phyloP scores from a whole-genome alignment of 345 rosid genomes.

The Ricinus communis region DNA sequence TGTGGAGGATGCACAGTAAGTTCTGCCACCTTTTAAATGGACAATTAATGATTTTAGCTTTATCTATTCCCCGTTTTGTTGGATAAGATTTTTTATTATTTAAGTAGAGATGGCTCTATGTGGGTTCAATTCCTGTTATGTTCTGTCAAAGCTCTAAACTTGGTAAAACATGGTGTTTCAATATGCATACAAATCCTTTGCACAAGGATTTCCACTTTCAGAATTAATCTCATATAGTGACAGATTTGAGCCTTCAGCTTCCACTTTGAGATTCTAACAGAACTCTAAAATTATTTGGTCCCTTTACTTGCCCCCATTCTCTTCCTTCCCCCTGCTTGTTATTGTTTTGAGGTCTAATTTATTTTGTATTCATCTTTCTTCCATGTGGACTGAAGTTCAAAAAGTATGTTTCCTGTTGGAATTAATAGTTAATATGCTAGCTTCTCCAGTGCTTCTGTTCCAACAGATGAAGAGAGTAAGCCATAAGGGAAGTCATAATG shows the following conservation, averaged over 20 bases:
- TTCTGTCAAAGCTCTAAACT: not conserved
- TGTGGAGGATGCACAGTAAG: constrained; percentile 63
- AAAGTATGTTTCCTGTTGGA: not conserved
- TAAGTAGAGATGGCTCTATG: not conserved
- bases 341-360: not conserved
- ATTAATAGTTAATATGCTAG: not conserved
- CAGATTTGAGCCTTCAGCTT: not conserved
- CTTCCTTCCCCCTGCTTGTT: no score
- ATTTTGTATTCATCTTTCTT: not conserved
- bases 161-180: not conserved
- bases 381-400: not conserved
- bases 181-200: not conserved
- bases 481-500: not conserved
- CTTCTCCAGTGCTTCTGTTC: not conserved
- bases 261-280: no score
- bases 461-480: not conserved
- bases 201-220: no score
- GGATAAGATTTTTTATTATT: not conserved
- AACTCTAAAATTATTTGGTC: no score
- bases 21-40: not conserved
- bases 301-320: no score
- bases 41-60: not conserved
- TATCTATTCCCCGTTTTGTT: not conserved
- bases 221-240: not conserved
- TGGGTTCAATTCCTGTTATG: not conserved